Evolutionary conservation across 768 basidiomycete species (phyloP).

Genomic region (Suillus bovinus): DNA sequence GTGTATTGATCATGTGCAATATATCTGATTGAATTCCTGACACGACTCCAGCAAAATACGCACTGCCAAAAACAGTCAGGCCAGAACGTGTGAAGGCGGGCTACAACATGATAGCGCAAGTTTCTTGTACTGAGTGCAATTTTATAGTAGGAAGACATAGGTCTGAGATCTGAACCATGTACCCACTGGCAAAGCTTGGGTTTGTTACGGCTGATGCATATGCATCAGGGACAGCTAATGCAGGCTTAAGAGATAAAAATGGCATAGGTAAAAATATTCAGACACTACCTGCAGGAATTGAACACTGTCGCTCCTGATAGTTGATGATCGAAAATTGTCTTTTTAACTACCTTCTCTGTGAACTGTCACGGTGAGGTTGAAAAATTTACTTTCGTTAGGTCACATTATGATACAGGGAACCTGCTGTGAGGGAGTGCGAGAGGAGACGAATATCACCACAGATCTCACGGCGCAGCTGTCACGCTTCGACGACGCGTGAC

Average conservation of each 20-base stretch:
- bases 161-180: background rate
- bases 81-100: background rate
- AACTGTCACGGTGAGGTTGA: too few species aligned
- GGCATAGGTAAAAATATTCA: background rate
- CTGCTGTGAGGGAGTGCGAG: background rate
- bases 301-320: background rate
- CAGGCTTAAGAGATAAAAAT: background rate
- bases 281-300: background rate
- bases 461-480: background rate
- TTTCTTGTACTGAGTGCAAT: background rate
- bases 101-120: background rate
- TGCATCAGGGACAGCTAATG: background rate
- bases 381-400: background rate
- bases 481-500: background rate
- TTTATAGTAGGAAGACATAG: background rate
- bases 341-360: background rate
- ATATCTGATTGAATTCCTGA: background rate
- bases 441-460: background rate
- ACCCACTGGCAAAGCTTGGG: background rate
- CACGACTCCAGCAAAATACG: background rate
- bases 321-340: background rate
- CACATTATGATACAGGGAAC: background rate
- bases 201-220: background rate
- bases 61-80: background rate
- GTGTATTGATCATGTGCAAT: background rate